These are phyloP conservation scores for Delitschia confertaspora DNA, from an alignment of 495 filamentous ascomycete genomes.

Conservation along the genomic window DNA sequence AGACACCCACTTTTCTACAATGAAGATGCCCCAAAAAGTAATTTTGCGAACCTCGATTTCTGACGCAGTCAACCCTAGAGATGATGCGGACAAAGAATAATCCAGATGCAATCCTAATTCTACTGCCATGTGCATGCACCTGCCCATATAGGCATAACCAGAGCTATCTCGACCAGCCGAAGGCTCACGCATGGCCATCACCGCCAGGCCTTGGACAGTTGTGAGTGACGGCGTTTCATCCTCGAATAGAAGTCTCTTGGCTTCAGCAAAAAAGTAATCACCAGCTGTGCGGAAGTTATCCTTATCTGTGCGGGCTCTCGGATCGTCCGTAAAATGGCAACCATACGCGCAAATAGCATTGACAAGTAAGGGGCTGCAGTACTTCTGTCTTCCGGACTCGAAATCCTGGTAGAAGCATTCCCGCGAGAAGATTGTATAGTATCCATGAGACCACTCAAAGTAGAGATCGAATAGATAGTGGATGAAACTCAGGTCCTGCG, in stretches of 20 bases:
- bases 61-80: slow-evolving; percentile 31
- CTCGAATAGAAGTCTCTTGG: slow-evolving; percentile 49
- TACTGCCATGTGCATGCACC: slow-evolving; percentile 55
- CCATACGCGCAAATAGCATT: slow-evolving; percentile 66
- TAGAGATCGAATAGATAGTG: slow-evolving; percentile 60
- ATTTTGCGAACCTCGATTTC: slow-evolving; percentile 56
- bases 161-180: slow-evolving; percentile 45
- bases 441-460: slow-evolving; percentile 76
- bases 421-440: slow-evolving; percentile 61
- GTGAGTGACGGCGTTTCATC: slow-evolving; percentile 55
- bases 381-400: slow-evolving; percentile 43
- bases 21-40: slow-evolving; percentile 66
- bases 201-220: slow-evolving; percentile 66
- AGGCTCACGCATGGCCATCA: slow-evolving; percentile 48
- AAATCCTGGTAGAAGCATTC: slow-evolving; percentile 65
- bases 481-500: slow-evolving; percentile 48
- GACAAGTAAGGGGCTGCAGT: slow-evolving; percentile 65
- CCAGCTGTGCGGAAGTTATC: slow-evolving; percentile 56
- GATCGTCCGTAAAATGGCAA: slow-evolving; percentile 63
- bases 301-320: slow-evolving; percentile 52
- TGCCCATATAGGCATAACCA: slow-evolving; percentile 57
- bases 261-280: slow-evolving; percentile 63
- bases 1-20: slow-evolving; percentile 53
- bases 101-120: slow-evolving; percentile 56
- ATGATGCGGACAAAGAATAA: slow-evolving; percentile 31